A percentile compares a stretch with the other conserved stretches of the same genome.
Evolutionary conservation across 2,329 filamentous ascomycete species (phyloP).

Genomic region (Alternaria ventricosa): DNA sequence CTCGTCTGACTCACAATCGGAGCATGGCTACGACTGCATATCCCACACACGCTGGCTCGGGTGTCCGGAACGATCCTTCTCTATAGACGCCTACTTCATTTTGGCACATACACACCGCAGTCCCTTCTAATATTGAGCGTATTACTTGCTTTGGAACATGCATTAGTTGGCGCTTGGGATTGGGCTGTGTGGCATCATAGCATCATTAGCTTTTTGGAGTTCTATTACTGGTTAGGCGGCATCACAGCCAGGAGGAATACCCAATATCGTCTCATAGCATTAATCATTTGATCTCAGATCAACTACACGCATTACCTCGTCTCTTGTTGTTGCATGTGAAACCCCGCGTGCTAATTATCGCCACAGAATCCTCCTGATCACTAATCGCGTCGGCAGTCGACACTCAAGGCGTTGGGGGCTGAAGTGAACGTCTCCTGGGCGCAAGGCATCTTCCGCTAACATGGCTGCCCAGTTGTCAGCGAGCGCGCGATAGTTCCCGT

Average conservation of each 20-base stretch:
- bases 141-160: slow-evolving; percentile 29
- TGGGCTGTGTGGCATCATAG: slow-evolving; percentile 20
- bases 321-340: slow-evolving; percentile 11
- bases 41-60: slow-evolving; percentile 47
- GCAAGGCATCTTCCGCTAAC: not conserved
- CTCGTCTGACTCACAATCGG: slow-evolving; percentile 35
- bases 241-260: slow-evolving; percentile 30
- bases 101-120: slow-evolving; percentile 26
- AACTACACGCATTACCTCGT: not conserved
- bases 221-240: slow-evolving; percentile 21
- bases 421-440: not conserved
- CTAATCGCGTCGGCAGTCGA: not conserved
- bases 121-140: slow-evolving; percentile 48
- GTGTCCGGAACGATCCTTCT: slow-evolving; percentile 39
- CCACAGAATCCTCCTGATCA: not conserved
- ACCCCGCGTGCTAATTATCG: slow-evolving; percentile 2
- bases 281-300: slow-evolving; percentile 29
- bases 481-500: slow-evolving; percentile 9
- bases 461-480: not conserved
- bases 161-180: slow-evolving; percentile 44
- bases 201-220: slow-evolving; percentile 29
- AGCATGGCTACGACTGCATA: slow-evolving; percentile 28
- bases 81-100: slow-evolving; percentile 37
- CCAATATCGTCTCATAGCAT: slow-evolving; percentile 27
- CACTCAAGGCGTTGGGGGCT: not conserved